Evolutionary conservation across 306 rosid genomes (phyloP), one percentile per base, ranked within the genome.

Genomic region (Pachyrhizus erosus): DNA sequence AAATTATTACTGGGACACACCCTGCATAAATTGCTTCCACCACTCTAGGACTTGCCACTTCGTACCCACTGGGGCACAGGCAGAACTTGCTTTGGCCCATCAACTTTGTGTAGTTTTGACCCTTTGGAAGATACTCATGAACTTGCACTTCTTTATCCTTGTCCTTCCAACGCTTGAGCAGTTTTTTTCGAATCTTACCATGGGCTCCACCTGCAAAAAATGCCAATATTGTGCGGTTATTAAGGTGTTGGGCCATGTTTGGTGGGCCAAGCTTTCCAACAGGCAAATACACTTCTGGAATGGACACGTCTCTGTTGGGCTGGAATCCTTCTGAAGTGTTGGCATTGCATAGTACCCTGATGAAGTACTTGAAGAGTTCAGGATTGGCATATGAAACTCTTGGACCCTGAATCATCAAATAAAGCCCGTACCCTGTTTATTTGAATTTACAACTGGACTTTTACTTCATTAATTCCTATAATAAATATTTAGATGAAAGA

Each of bases 11-110:
- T 0, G 97, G 98, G 2, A 91, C 94, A 82, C 98, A 92, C 11
- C 91, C 96, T 0, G 86, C 92, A 66, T 90, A 79, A 15, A 92
- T 85, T 21, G 98, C 96, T 83, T 90, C 93, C 81, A 88, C 97
- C 21, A 92, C 85, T 67, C 97, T 91, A 3, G 98, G 98, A 27
- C 97, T 94, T 3, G 97, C 97, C 57, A 94, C 97, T 85, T 92
- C 98, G n/a, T 78, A 79, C 9, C 96, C 98, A 70, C 98, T 94
- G 0, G 98, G 97, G 78, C 98, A 94, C 75, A 92, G 76, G 39
- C 97, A 94, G 48, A 85, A 94, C 89, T 87, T 94, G 80, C 88
- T 88, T 24, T 17, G 70, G 0, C 88, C 93, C 90, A 92, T 94
- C 62, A 84, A 29, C 42, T 83, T 68, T 42, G 89, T 82, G 2